Evolutionary conservation across 164 flowering plant genomes (phyloP).

Genomic region (Tetracentron sinense): DNA sequence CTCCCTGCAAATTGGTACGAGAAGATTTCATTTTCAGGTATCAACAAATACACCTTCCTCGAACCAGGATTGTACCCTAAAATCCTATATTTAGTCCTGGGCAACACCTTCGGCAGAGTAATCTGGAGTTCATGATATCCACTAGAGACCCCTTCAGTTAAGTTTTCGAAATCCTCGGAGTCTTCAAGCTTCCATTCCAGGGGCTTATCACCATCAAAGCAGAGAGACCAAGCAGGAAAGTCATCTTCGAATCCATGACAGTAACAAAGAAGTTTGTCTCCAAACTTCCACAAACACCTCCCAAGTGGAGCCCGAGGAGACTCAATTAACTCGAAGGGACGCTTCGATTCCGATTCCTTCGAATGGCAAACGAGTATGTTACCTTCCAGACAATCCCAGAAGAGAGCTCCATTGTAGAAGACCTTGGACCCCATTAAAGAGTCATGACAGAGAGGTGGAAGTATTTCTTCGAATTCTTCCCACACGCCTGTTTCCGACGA

Average conservation of each 20-base stretch:
- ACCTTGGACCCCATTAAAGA: not conserved
- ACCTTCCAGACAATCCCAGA: constrained; percentile 1
- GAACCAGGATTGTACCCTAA: not conserved
- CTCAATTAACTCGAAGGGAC: not conserved
- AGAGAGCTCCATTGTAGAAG: not conserved
- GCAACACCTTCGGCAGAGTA: not conserved
- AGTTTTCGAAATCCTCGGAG: not conserved
- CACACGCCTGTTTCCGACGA: constrained; percentile 4
- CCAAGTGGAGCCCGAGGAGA: not conserved
- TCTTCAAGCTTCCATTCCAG: not conserved
- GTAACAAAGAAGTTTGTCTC: not conserved
- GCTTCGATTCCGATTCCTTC: too few relatives aligned
- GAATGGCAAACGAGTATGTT: not conserved
- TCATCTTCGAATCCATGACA: not conserved
- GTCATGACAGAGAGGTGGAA: not conserved
- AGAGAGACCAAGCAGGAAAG: constrained; percentile 1
- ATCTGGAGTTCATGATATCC: too few relatives aligned
- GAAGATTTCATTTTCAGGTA: not conserved
- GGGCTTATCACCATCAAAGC: not conserved
- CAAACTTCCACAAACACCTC: constrained; percentile 1
- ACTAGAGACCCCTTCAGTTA: not conserved
- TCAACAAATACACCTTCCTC: not conserved
- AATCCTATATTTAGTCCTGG: not conserved
- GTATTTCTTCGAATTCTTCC: constrained; percentile 1
- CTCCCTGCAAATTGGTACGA: not conserved